Percentiles rank a stretch among this genome's conserved stretches.
phyloP scores from a whole-genome alignment of 1,284 basidiomycete species.

The Trametes versicolor region DNA sequence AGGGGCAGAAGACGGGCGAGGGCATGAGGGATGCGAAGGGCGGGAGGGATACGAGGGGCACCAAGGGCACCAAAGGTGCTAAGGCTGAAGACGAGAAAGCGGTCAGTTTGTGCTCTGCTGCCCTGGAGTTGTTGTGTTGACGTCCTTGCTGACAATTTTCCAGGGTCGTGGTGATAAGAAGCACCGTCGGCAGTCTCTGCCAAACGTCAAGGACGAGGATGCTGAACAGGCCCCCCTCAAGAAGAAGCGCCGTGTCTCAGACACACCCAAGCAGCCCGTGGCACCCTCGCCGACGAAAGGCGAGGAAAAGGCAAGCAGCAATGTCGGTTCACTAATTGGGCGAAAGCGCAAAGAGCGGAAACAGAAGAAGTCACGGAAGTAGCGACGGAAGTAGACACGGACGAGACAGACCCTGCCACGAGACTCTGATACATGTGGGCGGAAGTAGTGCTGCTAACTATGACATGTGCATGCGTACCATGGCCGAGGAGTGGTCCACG shows the following conservation, averaged over 20 bases:
- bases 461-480: no score
- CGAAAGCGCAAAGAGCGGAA: slow-evolving; percentile 47
- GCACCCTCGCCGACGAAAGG: slow-evolving; percentile 21
- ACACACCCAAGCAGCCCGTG: slow-evolving; percentile 28
- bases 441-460: no score
- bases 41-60: not conserved
- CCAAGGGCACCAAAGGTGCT: not conserved
- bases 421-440: no score
- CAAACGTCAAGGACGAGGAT: slow-evolving; percentile 36
- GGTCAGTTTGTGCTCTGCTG: slow-evolving; percentile 25
- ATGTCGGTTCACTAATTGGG: slow-evolving; percentile 47
- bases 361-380: slow-evolving; percentile 36
- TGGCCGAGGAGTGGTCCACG: no score
- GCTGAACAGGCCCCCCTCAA: slow-evolving; percentile 36
- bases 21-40: slow-evolving; percentile 17
- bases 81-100: slow-evolving; percentile 39
- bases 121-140: not conserved
- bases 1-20: slow-evolving; percentile 27
- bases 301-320: slow-evolving; percentile 21
- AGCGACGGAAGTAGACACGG: no score
- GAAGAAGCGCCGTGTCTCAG: slow-evolving; percentile 42
- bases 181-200: slow-evolving; percentile 27
- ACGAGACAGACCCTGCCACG: no score
- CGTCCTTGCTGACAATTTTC: slow-evolving; percentile 18
- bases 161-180: slow-evolving; percentile 33